Percentiles rank a stretch among this genome's conserved stretches.
These are phyloP conservation scores for Forsythia suspensa DNA, from an alignment of 257 asterid genomes.

Conservation along the genomic window DNA sequence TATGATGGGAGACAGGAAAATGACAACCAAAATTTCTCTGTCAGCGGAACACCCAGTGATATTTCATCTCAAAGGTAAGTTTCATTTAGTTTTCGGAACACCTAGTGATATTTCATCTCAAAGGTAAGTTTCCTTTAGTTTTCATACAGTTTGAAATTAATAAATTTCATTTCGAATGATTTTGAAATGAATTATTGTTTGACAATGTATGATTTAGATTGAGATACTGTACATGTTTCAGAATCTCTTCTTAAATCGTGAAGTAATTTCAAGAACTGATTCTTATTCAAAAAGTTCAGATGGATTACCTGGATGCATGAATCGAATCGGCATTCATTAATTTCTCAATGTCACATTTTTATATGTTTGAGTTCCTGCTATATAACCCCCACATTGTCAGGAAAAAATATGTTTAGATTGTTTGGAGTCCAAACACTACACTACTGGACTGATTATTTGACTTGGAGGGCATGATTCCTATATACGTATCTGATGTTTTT, in stretches of 20 bases:
- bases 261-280: neutral
- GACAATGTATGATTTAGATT: neutral
- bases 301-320: neutral
- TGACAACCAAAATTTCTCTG: slow-evolving; percentile 19
- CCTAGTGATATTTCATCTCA: slow-evolving; percentile 27
- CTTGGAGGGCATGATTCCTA: neutral
- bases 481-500: neutral
- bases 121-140: slow-evolving; percentile 22
- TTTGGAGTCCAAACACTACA: too few species aligned
- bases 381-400: neutral
- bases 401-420: neutral
- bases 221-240: neutral
- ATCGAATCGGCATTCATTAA: neutral
- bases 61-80: slow-evolving; percentile 35
- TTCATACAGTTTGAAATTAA: neutral
- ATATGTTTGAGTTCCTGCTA: neutral
- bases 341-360: neutral
- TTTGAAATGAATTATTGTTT: neutral
- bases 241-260: neutral
- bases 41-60: slow-evolving; percentile 17
- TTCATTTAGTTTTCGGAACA: slow-evolving; percentile 10
- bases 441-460: neutral
- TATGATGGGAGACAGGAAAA: slow-evolving; percentile 36
- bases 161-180: neutral
- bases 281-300: neutral